Evolutionary conservation across 768 basidiomycete genomes (phyloP).

Genomic region (Lentinula detonsa): DNA sequence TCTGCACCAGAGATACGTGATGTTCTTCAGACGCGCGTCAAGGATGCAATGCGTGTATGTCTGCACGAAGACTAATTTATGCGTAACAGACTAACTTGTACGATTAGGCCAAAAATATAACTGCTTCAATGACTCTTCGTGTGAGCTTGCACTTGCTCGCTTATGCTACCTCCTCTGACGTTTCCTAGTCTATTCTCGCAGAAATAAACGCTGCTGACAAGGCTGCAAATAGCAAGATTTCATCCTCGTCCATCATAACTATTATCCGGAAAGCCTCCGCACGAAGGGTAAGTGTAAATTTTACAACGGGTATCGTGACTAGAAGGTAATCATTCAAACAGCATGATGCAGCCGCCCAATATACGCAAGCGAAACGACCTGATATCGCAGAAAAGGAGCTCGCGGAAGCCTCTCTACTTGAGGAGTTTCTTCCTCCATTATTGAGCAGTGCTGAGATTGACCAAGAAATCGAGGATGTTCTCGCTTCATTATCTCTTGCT

Average conservation of each 20-base stretch:
- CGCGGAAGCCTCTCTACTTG: conserved; percentile 49
- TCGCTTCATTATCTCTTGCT: conserved; percentile 7
- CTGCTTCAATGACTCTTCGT: conserved; percentile 50
- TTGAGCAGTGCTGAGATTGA: conserved; percentile 54
- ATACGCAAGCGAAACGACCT: conserved; percentile 45
- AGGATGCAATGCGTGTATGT: conserved; percentile 65
- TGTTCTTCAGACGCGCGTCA: conserved; percentile 47
- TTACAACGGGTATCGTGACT: neutral
- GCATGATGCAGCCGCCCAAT: conserved; percentile 57
- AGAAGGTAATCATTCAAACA: conserved; percentile 17
- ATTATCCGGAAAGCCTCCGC: conserved; percentile 54
- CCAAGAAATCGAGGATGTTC: conserved; percentile 28
- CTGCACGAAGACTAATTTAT: neutral
- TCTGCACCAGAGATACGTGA: conserved; percentile 43
- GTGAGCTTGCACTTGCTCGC: conserved; percentile 29
- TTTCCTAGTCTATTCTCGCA: conserved; percentile 53
- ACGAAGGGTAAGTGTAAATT: conserved; percentile 38
- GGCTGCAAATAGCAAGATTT: conserved; percentile 31
- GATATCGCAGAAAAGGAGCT: conserved; percentile 64
- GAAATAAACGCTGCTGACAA: conserved; percentile 71
- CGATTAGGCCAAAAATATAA: conserved; percentile 47
- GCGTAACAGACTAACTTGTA: neutral
- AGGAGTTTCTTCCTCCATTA: conserved; percentile 53
- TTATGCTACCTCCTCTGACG: neutral
- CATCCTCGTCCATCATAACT: conserved; percentile 41